phyloP scores from a whole-genome alignment of 305 asterid species.

The Caryopteris hybrid region DNA sequence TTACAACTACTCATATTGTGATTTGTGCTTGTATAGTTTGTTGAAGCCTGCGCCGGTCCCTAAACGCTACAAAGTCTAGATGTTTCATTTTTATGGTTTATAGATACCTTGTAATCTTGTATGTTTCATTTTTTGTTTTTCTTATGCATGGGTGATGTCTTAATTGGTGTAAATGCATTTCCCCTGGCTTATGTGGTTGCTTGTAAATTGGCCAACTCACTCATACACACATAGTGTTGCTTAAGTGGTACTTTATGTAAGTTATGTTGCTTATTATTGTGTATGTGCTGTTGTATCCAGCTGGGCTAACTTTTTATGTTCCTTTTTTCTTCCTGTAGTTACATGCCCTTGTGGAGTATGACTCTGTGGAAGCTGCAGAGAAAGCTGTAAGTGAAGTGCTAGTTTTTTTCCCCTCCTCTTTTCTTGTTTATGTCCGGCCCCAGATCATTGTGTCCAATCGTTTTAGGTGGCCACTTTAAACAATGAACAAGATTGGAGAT shows the following conservation, averaged over 20 bases:
- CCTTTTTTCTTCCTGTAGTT: slow-evolving; percentile 38
- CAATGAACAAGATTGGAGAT: slow-evolving; percentile 95
- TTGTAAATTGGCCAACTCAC: neutral
- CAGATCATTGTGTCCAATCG: slow-evolving; percentile 13
- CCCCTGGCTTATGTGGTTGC: neutral
- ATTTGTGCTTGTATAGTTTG: neutral
- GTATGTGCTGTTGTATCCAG: neutral
- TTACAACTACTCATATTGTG: neutral
- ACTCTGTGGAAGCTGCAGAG: slow-evolving; percentile 63
- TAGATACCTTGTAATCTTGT: neutral
- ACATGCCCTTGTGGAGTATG: slow-evolving; percentile 89
- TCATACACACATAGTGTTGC: no score
- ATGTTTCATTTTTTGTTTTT: neutral
- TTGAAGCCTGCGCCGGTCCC: neutral
- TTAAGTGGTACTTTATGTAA: neutral
- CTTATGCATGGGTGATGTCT: neutral
- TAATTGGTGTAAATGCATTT: slow-evolving; percentile 8
- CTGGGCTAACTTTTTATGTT: neutral
- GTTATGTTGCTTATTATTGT: neutral
- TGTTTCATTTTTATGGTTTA: neutral
- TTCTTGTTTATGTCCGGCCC: neutral
- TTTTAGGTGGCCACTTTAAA: slow-evolving; percentile 68
- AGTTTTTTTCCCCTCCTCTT: neutral
- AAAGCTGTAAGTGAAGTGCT: slow-evolving; percentile 63
- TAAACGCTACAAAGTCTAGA: neutral